Percentiles rank a stretch among this genome's conserved stretches.
These are phyloP conservation scores for Aspergillus fumigatiaffinis DNA, from an alignment of 2,329 filamentous ascomycete genomes.

Conservation along the genomic window DNA sequence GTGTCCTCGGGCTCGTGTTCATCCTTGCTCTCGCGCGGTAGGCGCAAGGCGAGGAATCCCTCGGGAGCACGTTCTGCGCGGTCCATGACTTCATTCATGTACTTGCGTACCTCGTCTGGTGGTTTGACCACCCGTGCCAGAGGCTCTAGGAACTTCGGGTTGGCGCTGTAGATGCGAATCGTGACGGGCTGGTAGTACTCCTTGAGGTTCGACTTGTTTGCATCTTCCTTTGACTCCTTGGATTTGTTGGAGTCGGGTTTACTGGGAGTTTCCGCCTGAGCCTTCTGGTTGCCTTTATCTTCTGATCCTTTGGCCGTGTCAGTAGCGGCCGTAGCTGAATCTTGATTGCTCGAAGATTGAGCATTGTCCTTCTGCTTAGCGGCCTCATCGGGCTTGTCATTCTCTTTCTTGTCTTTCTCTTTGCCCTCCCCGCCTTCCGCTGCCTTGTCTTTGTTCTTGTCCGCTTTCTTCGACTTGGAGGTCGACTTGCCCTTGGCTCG, in stretches of 20 bases:
- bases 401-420: slow-evolving; percentile 6
- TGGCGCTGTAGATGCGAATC: slow-evolving; percentile 52
- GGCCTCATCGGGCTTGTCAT: slow-evolving; percentile 6
- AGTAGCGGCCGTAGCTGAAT: slow-evolving; percentile 3
- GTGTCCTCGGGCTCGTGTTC: slow-evolving; percentile 23
- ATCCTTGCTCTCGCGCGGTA: slow-evolving; percentile 44
- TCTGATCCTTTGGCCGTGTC: slow-evolving; percentile 16
- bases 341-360: slow-evolving; percentile 4
- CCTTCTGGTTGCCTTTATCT: slow-evolving; percentile 10
- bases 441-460: slow-evolving; percentile 24
- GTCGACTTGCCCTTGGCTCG: slow-evolving; percentile 27
- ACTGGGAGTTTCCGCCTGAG: slow-evolving; percentile 5
- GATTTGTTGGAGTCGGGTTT: slow-evolving; percentile 4
- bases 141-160: slow-evolving; percentile 51
- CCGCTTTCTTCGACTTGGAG: slow-evolving; percentile 37
- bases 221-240: slow-evolving; percentile 7
- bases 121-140: slow-evolving; percentile 55
- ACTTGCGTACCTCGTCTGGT: slow-evolving; percentile 48
- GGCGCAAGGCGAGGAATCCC: slow-evolving; percentile 52
- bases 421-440: slow-evolving; percentile 8
- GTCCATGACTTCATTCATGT: slow-evolving; percentile 57
- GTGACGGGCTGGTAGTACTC: slow-evolving; percentile 53
- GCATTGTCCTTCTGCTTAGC: slow-evolving; percentile 4
- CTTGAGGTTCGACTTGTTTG: slow-evolving; percentile 26
- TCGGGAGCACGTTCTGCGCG: slow-evolving; percentile 53